Base-by-base conservation (phyloP, 768 basidiomycete species). In the Boletus sp. region DNA sequence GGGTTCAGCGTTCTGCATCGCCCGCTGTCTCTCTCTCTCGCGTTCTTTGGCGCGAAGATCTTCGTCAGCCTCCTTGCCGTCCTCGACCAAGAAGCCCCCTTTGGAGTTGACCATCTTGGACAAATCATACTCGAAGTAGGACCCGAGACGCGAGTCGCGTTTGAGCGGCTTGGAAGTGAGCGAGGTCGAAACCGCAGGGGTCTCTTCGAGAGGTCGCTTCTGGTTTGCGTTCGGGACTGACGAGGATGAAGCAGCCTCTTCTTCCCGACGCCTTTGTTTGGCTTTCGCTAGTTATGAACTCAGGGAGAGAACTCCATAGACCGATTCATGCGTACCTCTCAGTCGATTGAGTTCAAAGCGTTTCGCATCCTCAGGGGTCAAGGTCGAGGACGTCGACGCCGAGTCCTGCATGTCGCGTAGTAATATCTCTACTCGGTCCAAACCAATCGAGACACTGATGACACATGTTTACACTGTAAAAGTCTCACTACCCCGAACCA, bases 71-170 rank as follows among this genome's bases (percentile, higher is more conserved):
- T 90, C 88, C 60, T 84, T 83, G n/a, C 83, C 85, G 41, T 96
- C 94, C 58, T 96, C 91, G 6, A 96, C 78, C 64, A 99, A 72
- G 71, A 98, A 99, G 1, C 97, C 97, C 47, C 96, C 97, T 68
- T 94, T 90, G 8, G 93, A 88, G 70, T 99, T 98, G 65, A 93
- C 87, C 85, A 98, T 90, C 77, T 97, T 98, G 13, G 90, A 90
- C 14, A 98, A 72, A 70, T 98, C 95, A 82, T 97, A 98, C 60
- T 98, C 96, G 60, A 96, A 96, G 74, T 98, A 98, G 45, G 83
- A 90, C 27, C 93, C 96, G 11, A 93, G 76, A 33, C 90, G 82
- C 13, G 85, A 80, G 61, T 93, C 90, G 7, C 88, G 83, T 64
- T 83, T 82, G 51, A 93, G 73, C 2, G 70, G 69, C 50, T 75